Evolutionary conservation across 2,329 filamentous ascomycete species (phyloP).

Genomic region (Fusarium sp.): DNA sequence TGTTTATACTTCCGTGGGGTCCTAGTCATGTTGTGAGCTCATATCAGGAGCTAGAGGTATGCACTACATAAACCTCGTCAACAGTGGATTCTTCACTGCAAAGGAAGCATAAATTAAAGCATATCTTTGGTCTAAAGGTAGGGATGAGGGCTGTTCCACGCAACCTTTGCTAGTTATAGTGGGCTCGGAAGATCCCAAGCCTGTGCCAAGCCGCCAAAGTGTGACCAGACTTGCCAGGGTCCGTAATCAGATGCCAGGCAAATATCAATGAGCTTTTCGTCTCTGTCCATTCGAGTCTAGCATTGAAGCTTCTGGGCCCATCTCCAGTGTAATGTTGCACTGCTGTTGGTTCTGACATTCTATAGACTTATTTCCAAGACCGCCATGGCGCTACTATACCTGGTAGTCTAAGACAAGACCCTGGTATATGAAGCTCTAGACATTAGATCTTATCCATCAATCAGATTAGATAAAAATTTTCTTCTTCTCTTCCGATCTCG

Average conservation of each 20-base stretch:
- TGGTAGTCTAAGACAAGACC: not conserved
- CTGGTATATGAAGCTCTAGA: conserved; percentile 3
- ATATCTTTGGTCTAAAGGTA: not conserved
- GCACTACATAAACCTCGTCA: not conserved
- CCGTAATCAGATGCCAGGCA: not conserved
- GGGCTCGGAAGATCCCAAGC: conserved; percentile 25
- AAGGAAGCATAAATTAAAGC: not conserved
- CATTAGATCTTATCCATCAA: conserved; percentile 39
- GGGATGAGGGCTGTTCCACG: not conserved
- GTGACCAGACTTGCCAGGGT: conserved; percentile 11
- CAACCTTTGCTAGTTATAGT: conserved; percentile 8
- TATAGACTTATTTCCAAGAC: not conserved
- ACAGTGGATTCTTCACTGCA: not conserved
- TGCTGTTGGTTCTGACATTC: not conserved
- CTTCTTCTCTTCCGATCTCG: conserved; percentile 35
- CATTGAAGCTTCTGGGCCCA: not conserved
- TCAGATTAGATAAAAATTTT: conserved; percentile 41
- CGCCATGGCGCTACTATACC: not conserved
- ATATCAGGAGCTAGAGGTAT: not conserved
- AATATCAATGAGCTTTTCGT: conserved; percentile 1
- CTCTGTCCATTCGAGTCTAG: not conserved
- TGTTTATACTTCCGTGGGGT: not conserved
- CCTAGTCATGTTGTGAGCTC: not conserved
- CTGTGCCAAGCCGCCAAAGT: conserved; percentile 20
- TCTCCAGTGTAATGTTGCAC: not conserved